Conservation (phyloP, 345 rosid genomes). For the Aegle marmelos region DNA sequence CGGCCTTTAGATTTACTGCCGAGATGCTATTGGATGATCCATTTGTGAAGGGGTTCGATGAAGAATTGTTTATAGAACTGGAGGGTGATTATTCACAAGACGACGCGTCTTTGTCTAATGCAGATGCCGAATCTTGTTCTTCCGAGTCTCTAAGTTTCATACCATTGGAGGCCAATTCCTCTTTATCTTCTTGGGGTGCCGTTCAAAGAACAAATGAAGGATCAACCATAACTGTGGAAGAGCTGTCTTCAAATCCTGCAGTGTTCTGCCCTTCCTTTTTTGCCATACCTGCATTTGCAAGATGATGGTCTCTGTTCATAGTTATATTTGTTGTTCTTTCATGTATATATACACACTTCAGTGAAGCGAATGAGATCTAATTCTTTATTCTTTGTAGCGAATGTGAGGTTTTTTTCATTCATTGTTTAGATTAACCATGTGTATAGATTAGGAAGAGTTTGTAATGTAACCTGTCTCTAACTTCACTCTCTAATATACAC, state of each 20-base stretch:
- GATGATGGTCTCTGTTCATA: background rate
- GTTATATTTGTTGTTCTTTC: too few relatives aligned
- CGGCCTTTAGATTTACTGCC: constrained; percentile 20
- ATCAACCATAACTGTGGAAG: background rate
- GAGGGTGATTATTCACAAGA: background rate
- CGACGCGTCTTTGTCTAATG: background rate
- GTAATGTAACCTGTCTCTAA: too few relatives aligned
- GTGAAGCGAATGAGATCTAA: too few relatives aligned
- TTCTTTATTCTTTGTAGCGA: too few relatives aligned
- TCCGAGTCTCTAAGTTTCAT: background rate
- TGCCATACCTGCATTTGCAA: background rate
- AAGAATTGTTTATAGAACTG: background rate
- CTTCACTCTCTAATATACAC: too few relatives aligned
- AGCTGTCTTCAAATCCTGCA: background rate
- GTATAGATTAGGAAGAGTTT: too few relatives aligned
- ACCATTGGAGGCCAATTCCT: background rate
- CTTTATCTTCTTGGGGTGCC: background rate
- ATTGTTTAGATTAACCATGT: too few relatives aligned
- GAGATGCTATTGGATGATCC: constrained; percentile 28
- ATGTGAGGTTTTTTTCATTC: too few relatives aligned
- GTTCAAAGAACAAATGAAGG: background rate
- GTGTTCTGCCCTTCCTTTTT: background rate
- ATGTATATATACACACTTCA: too few relatives aligned
- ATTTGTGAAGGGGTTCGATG: constrained; percentile 21
- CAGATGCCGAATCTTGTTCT: background rate